Percentiles rank a stretch among this genome's conserved stretches.
Evolutionary conservation across 805 yeast genomes (phyloP).

Genomic region (Metschnikowia anglica): DNA sequence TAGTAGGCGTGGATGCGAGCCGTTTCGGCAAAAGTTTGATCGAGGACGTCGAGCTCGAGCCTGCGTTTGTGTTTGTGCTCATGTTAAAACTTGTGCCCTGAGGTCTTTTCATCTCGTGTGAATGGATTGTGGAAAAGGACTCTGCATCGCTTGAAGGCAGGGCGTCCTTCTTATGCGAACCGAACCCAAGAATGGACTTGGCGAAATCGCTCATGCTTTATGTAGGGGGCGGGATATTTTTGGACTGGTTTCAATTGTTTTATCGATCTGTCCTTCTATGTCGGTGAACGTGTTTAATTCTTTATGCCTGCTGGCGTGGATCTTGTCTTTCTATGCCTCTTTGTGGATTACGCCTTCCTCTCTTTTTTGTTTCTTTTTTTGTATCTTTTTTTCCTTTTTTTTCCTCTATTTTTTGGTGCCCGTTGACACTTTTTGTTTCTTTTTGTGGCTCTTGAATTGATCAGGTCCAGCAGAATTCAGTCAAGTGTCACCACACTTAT

Average conservation of each 20-base stretch:
- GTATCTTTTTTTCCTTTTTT: neutral
- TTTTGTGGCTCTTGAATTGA: neutral
- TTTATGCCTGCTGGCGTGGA: neutral
- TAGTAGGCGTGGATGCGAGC: constrained; percentile 56
- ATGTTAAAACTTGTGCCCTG: neutral
- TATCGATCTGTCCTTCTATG: no score
- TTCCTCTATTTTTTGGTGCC: neutral
- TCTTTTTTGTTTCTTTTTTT: neutral
- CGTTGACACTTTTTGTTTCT: neutral
- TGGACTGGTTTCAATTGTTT: no score
- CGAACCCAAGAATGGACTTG: constrained; percentile 43
- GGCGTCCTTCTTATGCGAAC: constrained; percentile 32
- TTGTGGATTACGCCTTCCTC: neutral
- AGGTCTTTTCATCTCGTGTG: neutral
- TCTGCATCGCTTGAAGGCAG: constrained; percentile 13
- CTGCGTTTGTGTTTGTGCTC: neutral
- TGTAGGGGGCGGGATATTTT: no score
- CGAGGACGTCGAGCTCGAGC: constrained; percentile 4
- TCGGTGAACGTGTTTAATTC: no score
- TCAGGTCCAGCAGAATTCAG: neutral
- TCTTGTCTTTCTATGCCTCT: neutral
- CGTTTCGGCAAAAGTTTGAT: constrained; percentile 37
- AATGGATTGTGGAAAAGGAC: constrained; percentile 1
- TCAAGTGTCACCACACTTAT: neutral
- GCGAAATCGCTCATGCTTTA: constrained; percentile 44